Evolutionary conservation across 179 eudicot species (phyloP).

Genomic region (Beta corolliflora): DNA sequence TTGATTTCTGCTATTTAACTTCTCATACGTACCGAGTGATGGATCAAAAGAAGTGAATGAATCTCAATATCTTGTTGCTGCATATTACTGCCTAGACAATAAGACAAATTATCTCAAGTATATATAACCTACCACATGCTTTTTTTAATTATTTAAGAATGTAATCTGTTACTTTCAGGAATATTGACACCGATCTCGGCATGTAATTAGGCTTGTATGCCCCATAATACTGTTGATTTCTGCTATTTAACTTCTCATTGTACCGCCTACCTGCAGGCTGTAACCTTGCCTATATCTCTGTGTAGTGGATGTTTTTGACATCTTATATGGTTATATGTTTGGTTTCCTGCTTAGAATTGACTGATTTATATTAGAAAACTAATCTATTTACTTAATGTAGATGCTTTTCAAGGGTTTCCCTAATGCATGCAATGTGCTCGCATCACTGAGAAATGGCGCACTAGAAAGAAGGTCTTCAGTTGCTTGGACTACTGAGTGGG

Average conservation of each 20-base stretch:
- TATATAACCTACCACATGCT: no score
- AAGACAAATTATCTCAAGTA: no score
- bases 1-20: no score
- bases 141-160: no score
- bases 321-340: background rate
- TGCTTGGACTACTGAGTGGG: constrained; percentile 88
- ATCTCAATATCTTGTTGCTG: no score
- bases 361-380: background rate
- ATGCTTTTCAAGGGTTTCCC: constrained; percentile 91
- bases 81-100: no score
- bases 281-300: background rate
- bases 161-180: background rate
- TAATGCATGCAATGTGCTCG: constrained; percentile 52
- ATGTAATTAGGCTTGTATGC: background rate
- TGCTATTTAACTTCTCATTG: background rate
- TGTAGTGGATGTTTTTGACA: background rate
- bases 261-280: background rate
- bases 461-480: constrained; percentile 60
- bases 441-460: constrained; percentile 59
- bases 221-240: background rate
- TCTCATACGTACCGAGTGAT: no score
- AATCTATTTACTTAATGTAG: constrained; percentile 33
- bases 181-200: background rate
- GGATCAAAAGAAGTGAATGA: no score
- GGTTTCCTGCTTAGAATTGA: background rate